Evolutionary conservation across 257 asterid species (phyloP), one percentile per base, ranked within the genome.

Genomic region (Solanum medicagineum): DNA sequence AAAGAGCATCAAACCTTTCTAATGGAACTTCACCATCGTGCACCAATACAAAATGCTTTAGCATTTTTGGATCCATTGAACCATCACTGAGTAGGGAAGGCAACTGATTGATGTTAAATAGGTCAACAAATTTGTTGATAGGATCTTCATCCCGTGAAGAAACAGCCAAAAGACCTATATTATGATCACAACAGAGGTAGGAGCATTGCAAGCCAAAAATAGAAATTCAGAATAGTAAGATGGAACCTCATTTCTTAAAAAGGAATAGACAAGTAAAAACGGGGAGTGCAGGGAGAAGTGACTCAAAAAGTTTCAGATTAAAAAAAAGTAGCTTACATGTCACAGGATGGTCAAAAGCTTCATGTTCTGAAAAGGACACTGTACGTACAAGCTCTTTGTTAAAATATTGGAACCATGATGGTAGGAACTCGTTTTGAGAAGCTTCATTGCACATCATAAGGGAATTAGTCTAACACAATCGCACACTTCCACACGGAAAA

Each of bases 261-360:
- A 82, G 81, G 84, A 82, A 74, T 40, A 70, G 80, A 26, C 66
- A 79, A 47, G 75, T 53, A 53, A 82, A 81, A 49, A 59, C 22
- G 49, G 75, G 81, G 54, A 22, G 22, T 20, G 32, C 57, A 40
- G 68, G 62, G 71, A 16, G 59, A 10, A 63, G 32, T 36, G 10
- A 9, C 80, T 9, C 85, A 77, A 40, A 83, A 80, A 79, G 36
- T 68, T 19, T 63, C 22, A 80, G 57, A 81, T 14, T 20, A 59
- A 74, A 62, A 49, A 29, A 75, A 22, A 77, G 57, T 68, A 42
- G 36, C 97, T 89, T 93, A 97, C 99, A 97, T 66, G 99, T 97
- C 89, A 97, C 99, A 20, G 99, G 99, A 92, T 95, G 98, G 85
- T 97, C 98, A 91, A 97, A 95, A 86, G 98, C 91, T 91, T 97